Evolutionary conservation across 441 rosid genomes (phyloP).

Genomic region (Arabidopsis hybrid): DNA sequence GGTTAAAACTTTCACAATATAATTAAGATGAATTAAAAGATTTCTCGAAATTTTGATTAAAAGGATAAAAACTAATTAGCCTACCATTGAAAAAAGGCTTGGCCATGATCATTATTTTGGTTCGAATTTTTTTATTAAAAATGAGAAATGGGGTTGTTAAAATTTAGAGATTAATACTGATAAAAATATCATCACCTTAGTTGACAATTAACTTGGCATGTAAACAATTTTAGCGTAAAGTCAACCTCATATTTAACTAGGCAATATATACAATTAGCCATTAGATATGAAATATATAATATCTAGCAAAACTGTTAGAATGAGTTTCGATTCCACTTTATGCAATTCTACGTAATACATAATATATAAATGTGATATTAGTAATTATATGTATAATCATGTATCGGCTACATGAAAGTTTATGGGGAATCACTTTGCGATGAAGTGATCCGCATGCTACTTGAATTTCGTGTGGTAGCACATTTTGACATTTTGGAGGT

Average conservation of each 20-base stretch:
- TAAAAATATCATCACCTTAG: not conserved
- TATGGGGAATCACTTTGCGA: slow-evolving; percentile 19
- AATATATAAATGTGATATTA: not conserved
- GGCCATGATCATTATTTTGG: not conserved
- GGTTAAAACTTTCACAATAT: not conserved
- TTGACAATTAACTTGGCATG: not conserved
- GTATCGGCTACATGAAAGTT: not conserved
- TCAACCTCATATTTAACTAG: not conserved
- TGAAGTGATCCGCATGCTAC: slow-evolving; percentile 33
- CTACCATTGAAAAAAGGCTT: not conserved
- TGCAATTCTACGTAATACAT: slow-evolving; percentile 30
- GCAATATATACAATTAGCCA: not conserved
- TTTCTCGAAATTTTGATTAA: not conserved
- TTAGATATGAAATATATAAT: not conserved
- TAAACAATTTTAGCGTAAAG: not conserved
- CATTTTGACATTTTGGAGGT: slow-evolving; percentile 21
- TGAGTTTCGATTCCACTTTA: slow-evolving; percentile 28
- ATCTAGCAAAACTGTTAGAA: not conserved
- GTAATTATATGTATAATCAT: not conserved
- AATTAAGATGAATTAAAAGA: not conserved
- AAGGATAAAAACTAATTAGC: not conserved
- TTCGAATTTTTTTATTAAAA: no score
- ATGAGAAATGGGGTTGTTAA: not conserved
- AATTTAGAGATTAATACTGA: not conserved
- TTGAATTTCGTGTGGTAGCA: slow-evolving; percentile 6